phyloP scores from a whole-genome alignment of 2,329 filamentous ascomycete species.

The Botryotinia calthae region DNA sequence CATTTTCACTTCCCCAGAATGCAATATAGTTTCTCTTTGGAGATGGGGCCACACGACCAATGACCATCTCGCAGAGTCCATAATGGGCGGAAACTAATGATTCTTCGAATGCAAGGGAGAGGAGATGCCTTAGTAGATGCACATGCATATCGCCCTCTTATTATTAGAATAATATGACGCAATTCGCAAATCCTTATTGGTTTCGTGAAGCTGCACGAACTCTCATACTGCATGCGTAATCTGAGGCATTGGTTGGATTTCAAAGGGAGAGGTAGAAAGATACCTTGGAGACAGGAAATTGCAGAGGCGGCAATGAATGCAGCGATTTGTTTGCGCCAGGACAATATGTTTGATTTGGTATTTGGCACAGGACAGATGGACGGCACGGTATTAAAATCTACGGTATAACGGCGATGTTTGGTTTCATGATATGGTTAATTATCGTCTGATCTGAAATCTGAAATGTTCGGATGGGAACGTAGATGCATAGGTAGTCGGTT shows the following conservation, averaged over 20 bases:
- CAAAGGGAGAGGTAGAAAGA: neutral
- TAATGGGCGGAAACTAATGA: slow-evolving; percentile 7
- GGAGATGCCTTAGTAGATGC: neutral
- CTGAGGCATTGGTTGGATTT: neutral
- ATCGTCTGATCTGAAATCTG: neutral
- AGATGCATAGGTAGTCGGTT: neutral
- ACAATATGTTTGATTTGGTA: neutral
- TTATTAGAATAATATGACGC: slow-evolving; percentile 14
- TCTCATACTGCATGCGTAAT: neutral
- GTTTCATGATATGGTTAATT: neutral
- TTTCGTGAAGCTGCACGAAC: neutral
- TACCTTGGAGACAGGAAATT: slow-evolving; percentile 2
- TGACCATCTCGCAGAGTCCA: neutral
- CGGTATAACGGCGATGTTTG: neutral
- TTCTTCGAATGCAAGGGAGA: neutral
- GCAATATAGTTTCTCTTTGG: neutral
- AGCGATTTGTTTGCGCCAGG: neutral
- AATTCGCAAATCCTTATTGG: neutral
- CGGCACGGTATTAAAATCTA: neutral
- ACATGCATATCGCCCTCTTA: slow-evolving; percentile 4
- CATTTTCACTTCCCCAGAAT: slow-evolving; percentile 7
- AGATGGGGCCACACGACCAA: neutral
- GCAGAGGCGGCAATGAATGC: neutral
- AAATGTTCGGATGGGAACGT: neutral
- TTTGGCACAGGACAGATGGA: neutral